Conservation (phyloP, 2,329 filamentous ascomycete species). For the Cladobotryum mycophilum region DNA sequence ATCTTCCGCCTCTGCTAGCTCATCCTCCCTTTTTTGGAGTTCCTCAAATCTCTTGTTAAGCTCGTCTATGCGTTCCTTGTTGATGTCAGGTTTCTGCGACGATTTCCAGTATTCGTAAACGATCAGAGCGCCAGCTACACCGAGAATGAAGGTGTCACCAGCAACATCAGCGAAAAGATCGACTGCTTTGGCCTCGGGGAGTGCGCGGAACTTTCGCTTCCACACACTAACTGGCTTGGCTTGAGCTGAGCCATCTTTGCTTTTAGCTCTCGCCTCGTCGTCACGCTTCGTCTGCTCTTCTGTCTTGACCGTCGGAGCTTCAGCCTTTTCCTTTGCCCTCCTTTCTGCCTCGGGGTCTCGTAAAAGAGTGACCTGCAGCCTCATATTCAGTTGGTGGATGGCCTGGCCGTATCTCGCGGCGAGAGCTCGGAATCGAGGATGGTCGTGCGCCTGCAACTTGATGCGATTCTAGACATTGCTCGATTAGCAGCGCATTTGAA, state of each 20-base stretch:
- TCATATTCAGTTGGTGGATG: constrained; percentile 64
- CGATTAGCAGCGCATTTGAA: constrained; percentile 1
- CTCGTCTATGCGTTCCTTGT: constrained; percentile 46
- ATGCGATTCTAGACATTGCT: constrained; percentile 51
- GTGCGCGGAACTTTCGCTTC: constrained; percentile 54
- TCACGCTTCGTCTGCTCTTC: constrained; percentile 54
- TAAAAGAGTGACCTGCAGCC: constrained; percentile 52
- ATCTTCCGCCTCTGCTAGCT: constrained; percentile 40
- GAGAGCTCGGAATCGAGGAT: constrained; percentile 53
- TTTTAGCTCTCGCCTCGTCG: constrained; percentile 38
- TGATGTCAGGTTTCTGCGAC: constrained; percentile 54
- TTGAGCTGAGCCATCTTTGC: constrained; percentile 25
- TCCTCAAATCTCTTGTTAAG: constrained; percentile 44
- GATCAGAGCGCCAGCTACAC: constrained; percentile 51
- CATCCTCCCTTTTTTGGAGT: constrained; percentile 43
- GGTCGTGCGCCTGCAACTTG: constrained; percentile 59
- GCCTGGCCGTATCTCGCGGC: constrained; percentile 57
- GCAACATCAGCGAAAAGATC: constrained; percentile 61
- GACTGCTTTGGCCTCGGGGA: constrained; percentile 60
- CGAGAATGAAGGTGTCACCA: constrained; percentile 57
- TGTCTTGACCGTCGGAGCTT: constrained; percentile 59
- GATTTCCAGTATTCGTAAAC: constrained; percentile 57
- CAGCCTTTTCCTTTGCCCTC: constrained; percentile 55
- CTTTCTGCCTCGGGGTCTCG: constrained; percentile 52
- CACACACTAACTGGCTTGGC: constrained; percentile 41